phyloP scores from a whole-genome alignment of 805 yeast genomes.

The Hanseniaspora vineae region DNA sequence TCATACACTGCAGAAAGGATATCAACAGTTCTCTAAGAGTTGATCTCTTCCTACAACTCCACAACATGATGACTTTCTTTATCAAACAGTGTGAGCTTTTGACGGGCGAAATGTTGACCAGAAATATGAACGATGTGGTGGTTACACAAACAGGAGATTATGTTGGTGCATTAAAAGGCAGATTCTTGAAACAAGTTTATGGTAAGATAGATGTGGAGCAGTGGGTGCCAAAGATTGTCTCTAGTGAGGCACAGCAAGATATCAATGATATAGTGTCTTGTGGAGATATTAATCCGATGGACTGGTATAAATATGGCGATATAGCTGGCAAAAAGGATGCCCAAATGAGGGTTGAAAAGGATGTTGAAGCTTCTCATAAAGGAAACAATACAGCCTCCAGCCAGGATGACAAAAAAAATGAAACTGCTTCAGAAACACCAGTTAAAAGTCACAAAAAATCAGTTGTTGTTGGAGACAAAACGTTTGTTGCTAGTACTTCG shows the following conservation, averaged over 20 bases:
- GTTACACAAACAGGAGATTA: conserved; percentile 54
- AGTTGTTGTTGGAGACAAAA: conserved; percentile 37
- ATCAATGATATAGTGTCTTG: conserved; percentile 40
- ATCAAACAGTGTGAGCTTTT: conserved; percentile 74
- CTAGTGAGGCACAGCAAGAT: conserved; percentile 32
- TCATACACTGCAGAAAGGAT: conserved; percentile 65
- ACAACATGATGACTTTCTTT: conserved; percentile 53
- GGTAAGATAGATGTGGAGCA: conserved; percentile 48
- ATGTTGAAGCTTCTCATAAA: not conserved
- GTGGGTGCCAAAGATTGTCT: conserved; percentile 68
- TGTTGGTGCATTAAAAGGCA: conserved; percentile 2
- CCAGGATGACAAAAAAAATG: not conserved
- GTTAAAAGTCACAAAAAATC: conserved; percentile 25
- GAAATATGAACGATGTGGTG: conserved; percentile 53
- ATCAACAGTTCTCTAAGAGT: conserved; percentile 45
- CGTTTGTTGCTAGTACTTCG: conserved; percentile 47
- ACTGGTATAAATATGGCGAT: conserved; percentile 30
- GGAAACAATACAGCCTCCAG: conserved; percentile 4
- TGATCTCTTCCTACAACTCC: conserved; percentile 54
- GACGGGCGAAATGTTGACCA: conserved; percentile 48
- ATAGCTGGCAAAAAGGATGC: conserved; percentile 2
- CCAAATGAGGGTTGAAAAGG: not conserved
- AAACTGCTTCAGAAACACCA: not conserved
- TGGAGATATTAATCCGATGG: conserved; percentile 32
- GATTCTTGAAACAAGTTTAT: conserved; percentile 27